Percentiles rank a stretch among this genome's conserved stretches.
Evolutionary conservation across 2,329 filamentous ascomycete genomes (phyloP).

Genomic region (Falciphora oryzae): DNA sequence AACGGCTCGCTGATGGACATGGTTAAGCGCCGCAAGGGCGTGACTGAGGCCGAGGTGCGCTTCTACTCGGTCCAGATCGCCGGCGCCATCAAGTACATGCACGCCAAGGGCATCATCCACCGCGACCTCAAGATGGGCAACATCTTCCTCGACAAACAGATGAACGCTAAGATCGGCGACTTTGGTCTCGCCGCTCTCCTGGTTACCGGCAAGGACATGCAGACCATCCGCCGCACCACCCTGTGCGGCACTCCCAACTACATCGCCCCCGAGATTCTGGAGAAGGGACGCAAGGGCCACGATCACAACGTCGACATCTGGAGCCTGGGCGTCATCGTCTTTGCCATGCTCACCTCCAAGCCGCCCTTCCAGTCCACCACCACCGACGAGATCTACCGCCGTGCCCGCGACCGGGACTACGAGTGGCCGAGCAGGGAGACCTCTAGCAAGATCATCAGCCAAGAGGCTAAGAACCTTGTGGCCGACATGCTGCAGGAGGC

Average conservation of each 20-base stretch:
- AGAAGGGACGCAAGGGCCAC: constrained; percentile 90
- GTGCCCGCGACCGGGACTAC: constrained; percentile 66
- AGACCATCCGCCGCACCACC: constrained; percentile 77
- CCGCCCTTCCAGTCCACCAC: constrained; percentile 93
- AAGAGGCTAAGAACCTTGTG: constrained; percentile 72
- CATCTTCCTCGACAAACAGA: constrained; percentile 85
- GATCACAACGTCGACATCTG: constrained; percentile 98
- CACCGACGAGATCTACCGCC: constrained; percentile 77
- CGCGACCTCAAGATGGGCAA: constrained; percentile 98
- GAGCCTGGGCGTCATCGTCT: constrained; percentile 98
- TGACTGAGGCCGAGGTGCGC: constrained; percentile 90
- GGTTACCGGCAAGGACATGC: constrained; percentile 85
- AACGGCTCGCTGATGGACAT: constrained; percentile 98
- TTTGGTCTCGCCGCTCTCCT: constrained; percentile 91
- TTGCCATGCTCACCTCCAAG: constrained; percentile 93
- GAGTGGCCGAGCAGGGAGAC: constrained; percentile 68
- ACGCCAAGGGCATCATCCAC: constrained; percentile 92
- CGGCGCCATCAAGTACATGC: constrained; percentile 96
- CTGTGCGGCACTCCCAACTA: constrained; percentile 98
- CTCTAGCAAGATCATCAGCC: constrained; percentile 57
- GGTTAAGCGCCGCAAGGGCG: constrained; percentile 83
- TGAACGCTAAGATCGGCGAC: constrained; percentile 98
- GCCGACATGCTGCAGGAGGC: constrained; percentile 71
- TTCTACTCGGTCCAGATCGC: constrained; percentile 93
- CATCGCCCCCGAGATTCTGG: constrained; percentile 92